Percentiles rank a stretch among this genome's conserved stretches.
These are phyloP conservation scores for Sclerotinia subarctica DNA, from an alignment of 2,329 filamentous ascomycete species.

Conservation along the genomic window DNA sequence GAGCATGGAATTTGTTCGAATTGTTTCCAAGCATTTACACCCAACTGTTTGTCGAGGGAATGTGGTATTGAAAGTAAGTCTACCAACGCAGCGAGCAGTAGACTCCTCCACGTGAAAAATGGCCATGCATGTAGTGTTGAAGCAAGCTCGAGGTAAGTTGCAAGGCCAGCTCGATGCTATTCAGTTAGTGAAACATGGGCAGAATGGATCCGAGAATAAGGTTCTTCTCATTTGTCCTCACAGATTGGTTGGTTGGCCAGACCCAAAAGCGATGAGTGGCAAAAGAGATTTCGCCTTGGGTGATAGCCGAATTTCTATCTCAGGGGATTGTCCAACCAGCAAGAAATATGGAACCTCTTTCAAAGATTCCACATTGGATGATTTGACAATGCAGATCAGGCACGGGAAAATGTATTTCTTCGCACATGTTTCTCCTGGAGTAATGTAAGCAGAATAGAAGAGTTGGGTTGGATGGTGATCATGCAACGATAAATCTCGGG, in stretches of 20 bases:
- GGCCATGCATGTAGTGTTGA: not conserved
- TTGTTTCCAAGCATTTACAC: not conserved
- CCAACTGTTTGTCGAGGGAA: not conserved
- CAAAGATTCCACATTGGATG: not conserved
- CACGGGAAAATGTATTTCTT: not conserved
- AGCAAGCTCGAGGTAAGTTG: not conserved
- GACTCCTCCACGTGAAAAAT: not conserved
- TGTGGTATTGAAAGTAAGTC: not conserved
- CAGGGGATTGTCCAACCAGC: not conserved
- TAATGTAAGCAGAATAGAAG: not conserved
- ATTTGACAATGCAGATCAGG: not conserved
- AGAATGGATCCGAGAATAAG: not conserved
- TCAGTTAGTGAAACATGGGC: not conserved
- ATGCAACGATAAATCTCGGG: not conserved
- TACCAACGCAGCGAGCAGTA: not conserved
- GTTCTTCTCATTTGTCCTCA: not conserved
- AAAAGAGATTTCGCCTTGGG: not conserved
- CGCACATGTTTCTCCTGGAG: not conserved
- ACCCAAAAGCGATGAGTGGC: conserved; percentile 2
- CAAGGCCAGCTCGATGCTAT: not conserved
- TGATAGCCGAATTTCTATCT: not conserved
- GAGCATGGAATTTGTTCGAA: not conserved
- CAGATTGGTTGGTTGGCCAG: not conserved
- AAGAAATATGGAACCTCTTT: not conserved
- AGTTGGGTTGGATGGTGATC: not conserved